Evolutionary conservation across 306 rosid genomes (phyloP).

Genomic region (Rubus idaeus): DNA sequence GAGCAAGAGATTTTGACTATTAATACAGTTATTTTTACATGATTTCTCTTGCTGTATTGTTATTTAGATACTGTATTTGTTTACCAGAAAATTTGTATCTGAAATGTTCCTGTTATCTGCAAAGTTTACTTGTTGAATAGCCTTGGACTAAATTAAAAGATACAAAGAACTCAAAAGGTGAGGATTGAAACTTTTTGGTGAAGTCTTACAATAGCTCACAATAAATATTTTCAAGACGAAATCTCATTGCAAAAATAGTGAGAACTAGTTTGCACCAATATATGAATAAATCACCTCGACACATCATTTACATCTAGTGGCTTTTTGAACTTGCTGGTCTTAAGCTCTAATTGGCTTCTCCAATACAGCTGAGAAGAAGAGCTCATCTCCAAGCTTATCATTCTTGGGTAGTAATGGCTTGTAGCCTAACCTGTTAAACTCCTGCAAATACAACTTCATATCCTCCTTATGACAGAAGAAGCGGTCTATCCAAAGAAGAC

Average conservation of each 20-base stretch:
- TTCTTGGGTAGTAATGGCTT: constrained; percentile 11
- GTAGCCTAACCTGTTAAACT: constrained; percentile 18
- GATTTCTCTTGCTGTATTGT: background rate
- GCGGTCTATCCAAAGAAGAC: constrained; percentile 26
- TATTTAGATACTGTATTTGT: background rate
- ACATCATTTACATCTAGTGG: background rate
- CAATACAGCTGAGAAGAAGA: constrained; percentile 25
- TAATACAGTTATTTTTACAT: background rate
- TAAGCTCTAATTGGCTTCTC: constrained; percentile 25
- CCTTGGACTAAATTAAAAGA: no score
- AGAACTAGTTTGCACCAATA: background rate
- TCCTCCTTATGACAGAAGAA: constrained; percentile 21
- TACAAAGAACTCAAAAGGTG: no score
- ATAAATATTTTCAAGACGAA: background rate
- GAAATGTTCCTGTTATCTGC: background rate
- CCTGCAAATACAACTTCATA: constrained; percentile 15
- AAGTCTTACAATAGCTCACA: background rate
- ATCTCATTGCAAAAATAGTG: background rate
- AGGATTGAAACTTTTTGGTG: background rate
- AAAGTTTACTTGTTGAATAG: no score
- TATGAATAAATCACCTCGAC: background rate
- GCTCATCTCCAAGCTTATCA: constrained; percentile 26
- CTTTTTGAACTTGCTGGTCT: background rate
- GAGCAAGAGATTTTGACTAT: constrained; percentile 20
- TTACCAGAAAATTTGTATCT: background rate